Evolutionary conservation across 305 asterid species (phyloP).

Genomic region (Fraxinus latifolia): DNA sequence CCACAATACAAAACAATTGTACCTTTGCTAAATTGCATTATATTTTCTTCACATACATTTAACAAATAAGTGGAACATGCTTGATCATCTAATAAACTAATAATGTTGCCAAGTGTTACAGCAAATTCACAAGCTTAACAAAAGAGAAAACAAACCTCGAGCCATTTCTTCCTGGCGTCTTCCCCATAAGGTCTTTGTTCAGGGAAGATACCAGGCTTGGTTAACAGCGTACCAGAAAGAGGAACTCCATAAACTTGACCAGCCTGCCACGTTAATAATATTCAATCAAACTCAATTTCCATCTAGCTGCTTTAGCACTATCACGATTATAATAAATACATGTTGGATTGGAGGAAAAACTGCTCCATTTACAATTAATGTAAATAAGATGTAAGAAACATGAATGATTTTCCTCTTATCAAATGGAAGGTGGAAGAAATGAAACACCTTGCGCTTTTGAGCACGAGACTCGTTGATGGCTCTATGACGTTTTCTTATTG

Average conservation of each 20-base stretch:
- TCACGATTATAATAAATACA: slow-evolving; percentile 7
- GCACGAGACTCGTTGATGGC: slow-evolving; percentile 93
- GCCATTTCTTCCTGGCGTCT: slow-evolving; percentile 88
- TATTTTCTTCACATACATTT: background rate
- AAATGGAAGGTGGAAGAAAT: background rate
- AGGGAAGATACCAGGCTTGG: slow-evolving; percentile 69
- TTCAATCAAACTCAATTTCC: slow-evolving; percentile 15
- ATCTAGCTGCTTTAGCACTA: slow-evolving; percentile 9
- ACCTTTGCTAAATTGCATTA: background rate
- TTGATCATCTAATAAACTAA: slow-evolving; percentile 10
- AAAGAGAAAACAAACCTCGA: slow-evolving; percentile 58
- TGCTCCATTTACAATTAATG: slow-evolving; percentile 14
- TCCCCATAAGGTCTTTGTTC: slow-evolving; percentile 85
- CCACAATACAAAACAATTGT: background rate
- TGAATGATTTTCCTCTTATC: background rate
- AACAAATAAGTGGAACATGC: slow-evolving; percentile 8
- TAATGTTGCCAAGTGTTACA: background rate
- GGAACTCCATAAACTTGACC: slow-evolving; percentile 98
- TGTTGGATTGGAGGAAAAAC: background rate
- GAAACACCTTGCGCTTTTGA: slow-evolving; percentile 81
- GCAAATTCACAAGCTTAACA: slow-evolving; percentile 17
- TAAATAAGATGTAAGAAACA: slow-evolving; percentile 23
- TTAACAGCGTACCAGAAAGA: slow-evolving; percentile 69
- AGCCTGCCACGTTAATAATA: slow-evolving; percentile 55
- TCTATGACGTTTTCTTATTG: slow-evolving; percentile 82